phyloP scores from a whole-genome alignment of 352 stramenopile species.

The Thalassiosira sp. region DNA sequence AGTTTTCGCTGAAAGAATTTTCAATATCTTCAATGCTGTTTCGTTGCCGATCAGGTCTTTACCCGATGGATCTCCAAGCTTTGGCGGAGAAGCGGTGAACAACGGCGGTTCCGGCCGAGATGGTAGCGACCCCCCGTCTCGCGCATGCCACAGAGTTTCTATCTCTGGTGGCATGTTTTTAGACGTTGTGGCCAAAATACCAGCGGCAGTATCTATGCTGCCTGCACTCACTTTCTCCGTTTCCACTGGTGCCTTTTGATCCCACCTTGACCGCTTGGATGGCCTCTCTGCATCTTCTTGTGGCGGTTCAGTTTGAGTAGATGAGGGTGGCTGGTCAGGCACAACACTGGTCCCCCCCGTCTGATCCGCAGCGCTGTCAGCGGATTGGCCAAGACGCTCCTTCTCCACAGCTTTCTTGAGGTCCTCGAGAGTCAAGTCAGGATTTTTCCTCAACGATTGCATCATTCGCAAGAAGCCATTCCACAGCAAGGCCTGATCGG shows the following conservation, averaged over 20 bases:
- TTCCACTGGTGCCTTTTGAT: constrained; percentile 34
- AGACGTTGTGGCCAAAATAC: constrained; percentile 50
- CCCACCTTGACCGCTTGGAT: constrained; percentile 49
- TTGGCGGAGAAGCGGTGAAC: constrained; percentile 72
- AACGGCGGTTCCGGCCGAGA: constrained; percentile 57
- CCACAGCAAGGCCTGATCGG: constrained; percentile 73
- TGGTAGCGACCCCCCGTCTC: constrained; percentile 67
- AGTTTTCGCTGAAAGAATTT: constrained; percentile 50
- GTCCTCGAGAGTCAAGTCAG: constrained; percentile 63
- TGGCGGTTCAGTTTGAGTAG: constrained; percentile 1
- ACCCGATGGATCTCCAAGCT: constrained; percentile 74
- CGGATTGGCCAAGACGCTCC: constrained; percentile 41
- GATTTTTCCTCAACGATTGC: constrained; percentile 60
- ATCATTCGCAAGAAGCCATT: constrained; percentile 80
- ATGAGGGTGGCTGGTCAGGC: constrained; percentile 11
- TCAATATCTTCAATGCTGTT: constrained; percentile 63
- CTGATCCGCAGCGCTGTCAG: neutral
- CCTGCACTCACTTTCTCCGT: constrained; percentile 22
- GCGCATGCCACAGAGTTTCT: constrained; percentile 71
- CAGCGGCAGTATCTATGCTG: constrained; percentile 43
- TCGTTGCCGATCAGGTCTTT: constrained; percentile 78
- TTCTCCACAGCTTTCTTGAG: constrained; percentile 65
- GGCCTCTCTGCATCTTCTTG: constrained; percentile 20
- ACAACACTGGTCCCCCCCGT: neutral
- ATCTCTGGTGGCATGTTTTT: constrained; percentile 73